A percentile compares a stretch with the other conserved stretches of the same genome.
These are phyloP conservation scores for Zopfochytrium polystomum DNA, from an alignment of 371 early-diverging fungal species.

Conservation along the genomic window DNA sequence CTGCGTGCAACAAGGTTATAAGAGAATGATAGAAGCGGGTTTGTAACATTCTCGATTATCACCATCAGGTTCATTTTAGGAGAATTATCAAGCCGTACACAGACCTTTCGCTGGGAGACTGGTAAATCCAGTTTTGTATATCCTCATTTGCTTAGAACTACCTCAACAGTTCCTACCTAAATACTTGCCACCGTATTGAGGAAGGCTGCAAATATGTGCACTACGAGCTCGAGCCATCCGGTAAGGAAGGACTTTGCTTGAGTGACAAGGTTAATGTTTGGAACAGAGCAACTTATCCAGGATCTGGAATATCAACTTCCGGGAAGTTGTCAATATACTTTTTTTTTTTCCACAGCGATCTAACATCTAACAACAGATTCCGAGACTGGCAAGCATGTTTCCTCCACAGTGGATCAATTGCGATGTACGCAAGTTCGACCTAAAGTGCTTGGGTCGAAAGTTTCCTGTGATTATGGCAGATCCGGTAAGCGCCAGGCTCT, in stretches of 20 bases:
- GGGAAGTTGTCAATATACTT: too few relatives aligned
- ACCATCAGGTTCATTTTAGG: constrained; percentile 49
- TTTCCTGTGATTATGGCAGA: constrained; percentile 56
- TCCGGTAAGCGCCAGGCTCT: constrained; percentile 11
- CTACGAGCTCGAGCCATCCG: constrained; percentile 43
- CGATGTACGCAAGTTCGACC: constrained; percentile 49
- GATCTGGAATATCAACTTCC: constrained; percentile 17
- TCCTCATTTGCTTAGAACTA: neutral
- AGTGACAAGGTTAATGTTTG: neutral
- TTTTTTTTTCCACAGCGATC: too few relatives aligned
- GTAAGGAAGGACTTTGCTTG: neutral
- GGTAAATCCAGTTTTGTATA: constrained; percentile 31
- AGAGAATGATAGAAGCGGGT: too few relatives aligned
- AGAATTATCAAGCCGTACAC: constrained; percentile 43
- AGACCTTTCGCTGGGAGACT: constrained; percentile 47
- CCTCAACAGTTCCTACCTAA: constrained; percentile 23
- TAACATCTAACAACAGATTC: constrained; percentile 1
- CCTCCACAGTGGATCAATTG: constrained; percentile 58
- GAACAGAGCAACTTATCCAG: constrained; percentile 5
- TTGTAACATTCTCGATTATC: too few relatives aligned
- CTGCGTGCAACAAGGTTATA: constrained; percentile 18
- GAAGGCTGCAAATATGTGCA: constrained; percentile 54
- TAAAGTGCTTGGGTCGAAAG: constrained; percentile 28
- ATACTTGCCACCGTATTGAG: constrained; percentile 50
- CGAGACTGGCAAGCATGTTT: constrained; percentile 9